These are phyloP conservation scores for Rhododendron williamsianum DNA, from an alignment of 148 eudicot species.

Conservation along the genomic window DNA sequence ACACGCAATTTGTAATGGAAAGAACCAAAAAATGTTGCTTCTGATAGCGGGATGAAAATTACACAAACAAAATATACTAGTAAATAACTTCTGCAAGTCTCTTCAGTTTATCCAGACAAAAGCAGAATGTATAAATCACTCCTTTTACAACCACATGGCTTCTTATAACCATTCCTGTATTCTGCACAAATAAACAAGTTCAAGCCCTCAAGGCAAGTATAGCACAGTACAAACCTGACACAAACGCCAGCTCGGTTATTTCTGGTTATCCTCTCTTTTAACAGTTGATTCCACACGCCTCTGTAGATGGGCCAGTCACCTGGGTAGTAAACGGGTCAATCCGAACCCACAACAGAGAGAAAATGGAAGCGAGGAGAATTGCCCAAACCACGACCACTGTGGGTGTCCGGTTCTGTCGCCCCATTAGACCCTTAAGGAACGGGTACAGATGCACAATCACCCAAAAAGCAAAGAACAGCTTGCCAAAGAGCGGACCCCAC, in stretches of 20 bases:
- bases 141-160: neutral
- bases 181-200: conserved; percentile 11
- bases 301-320: conserved; percentile 52
- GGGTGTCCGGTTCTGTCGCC: conserved; percentile 70
- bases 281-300: conserved; percentile 68
- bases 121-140: neutral
- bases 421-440: conserved; percentile 80
- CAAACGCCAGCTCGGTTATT: neutral
- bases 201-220: neutral
- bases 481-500: conserved; percentile 81
- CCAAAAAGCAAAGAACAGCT: conserved; percentile 74
- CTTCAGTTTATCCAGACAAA: conserved; percentile 2
- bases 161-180: neutral
- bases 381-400: conserved; percentile 83
- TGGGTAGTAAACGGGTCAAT: conserved; percentile 56
- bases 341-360: conserved; percentile 70
- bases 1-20: neutral
- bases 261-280: conserved; percentile 9
- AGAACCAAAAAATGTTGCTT: neutral
- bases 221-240: neutral
- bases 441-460: conserved; percentile 78
- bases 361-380: conserved; percentile 72
- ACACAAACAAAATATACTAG: neutral
- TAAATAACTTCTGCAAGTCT: neutral
- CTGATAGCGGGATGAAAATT: neutral